Conservation (phyloP, 2,329 filamentous ascomycete species). For the Pseudohalonectria lignicola region DNA sequence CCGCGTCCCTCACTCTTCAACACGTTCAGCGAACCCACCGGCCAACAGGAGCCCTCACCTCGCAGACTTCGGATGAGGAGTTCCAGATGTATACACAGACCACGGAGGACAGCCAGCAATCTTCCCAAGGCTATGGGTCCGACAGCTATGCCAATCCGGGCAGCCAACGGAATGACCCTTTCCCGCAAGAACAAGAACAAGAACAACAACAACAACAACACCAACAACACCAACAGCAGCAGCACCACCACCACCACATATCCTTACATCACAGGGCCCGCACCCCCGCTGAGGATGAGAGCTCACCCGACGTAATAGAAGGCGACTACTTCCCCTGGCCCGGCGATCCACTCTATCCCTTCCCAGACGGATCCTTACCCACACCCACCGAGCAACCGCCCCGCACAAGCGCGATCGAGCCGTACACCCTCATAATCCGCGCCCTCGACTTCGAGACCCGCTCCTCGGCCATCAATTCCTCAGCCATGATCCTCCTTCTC, state of each 20-base stretch:
- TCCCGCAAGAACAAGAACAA: no score
- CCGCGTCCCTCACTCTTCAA: constrained; percentile 1
- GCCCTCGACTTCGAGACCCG: constrained; percentile 45
- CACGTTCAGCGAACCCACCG: constrained; percentile 8
- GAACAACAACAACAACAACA: background rate
- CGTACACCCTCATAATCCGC: constrained; percentile 40
- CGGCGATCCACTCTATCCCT: constrained; percentile 43
- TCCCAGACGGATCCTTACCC: constrained; percentile 19
- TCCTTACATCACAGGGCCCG: background rate
- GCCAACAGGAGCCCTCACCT: constrained; percentile 13
- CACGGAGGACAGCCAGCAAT: constrained; percentile 19
- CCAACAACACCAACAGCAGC: background rate
- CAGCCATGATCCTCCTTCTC: constrained; percentile 49
- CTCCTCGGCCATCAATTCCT: constrained; percentile 46
- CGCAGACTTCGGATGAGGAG: constrained; percentile 19
- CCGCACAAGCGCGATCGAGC: constrained; percentile 34
- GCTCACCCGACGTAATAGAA: constrained; percentile 34
- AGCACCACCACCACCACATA: background rate
- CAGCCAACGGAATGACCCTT: no score
- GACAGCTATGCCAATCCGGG: no score
- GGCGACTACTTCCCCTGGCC: constrained; percentile 49
- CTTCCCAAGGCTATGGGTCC: no score
- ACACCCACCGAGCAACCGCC: constrained; percentile 1
- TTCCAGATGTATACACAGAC: constrained; percentile 27
- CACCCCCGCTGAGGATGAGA: constrained; percentile 2